Base-by-base conservation (phyloP, 116 monocot species). In the Cymodocea nodosa region DNA sequence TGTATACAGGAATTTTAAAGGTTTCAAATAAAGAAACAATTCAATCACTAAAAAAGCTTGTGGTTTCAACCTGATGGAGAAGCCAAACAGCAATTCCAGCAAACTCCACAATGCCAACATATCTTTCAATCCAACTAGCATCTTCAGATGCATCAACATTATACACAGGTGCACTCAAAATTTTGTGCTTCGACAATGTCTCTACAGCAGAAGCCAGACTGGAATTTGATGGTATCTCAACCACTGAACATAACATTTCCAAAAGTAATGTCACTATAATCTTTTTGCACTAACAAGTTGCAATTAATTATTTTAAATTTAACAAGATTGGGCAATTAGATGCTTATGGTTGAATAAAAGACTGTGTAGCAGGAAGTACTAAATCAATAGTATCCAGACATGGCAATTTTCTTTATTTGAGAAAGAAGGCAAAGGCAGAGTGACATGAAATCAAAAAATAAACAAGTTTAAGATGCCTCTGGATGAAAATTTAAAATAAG, bases 111-210 rank as follows among this genome's bases (percentile, higher is more conserved):
- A 94, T 81, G 16, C 94, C 94, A 62, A 94, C 79, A 54, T 94
- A 94, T 75, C 76, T 78, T 56, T 94, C 94, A 24, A 94, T 94
- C 94, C 94, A 94, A 66, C 83, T 90, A 39, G 94, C 82, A 79
- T 94, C 84, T 60, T 83, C 83, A 35, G 82, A 67, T 68, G 94
- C 90, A n/a, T 87, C 81, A 40, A 90, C 87, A 71, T 94, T 74
- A 25, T 77, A 36, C 15, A 94, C 87, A 56, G 90, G 94, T 22
- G 87, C 87, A 56, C 90, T 87, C 23, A 87, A 63, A 60, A 94
- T 82, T 71, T 87, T 90, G 81, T 90, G 61, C 70, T 87, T 90
- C 16, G 94, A 94, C 56, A 90, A 76, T 50, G 68, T 87, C 61
- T 94, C 83, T 25, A 90, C 83, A 40, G 90, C 75, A 50, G 75